Base-by-base conservation (phyloP, 495 filamentous ascomycete species). In the Talaromyces borbonicus region DNA sequence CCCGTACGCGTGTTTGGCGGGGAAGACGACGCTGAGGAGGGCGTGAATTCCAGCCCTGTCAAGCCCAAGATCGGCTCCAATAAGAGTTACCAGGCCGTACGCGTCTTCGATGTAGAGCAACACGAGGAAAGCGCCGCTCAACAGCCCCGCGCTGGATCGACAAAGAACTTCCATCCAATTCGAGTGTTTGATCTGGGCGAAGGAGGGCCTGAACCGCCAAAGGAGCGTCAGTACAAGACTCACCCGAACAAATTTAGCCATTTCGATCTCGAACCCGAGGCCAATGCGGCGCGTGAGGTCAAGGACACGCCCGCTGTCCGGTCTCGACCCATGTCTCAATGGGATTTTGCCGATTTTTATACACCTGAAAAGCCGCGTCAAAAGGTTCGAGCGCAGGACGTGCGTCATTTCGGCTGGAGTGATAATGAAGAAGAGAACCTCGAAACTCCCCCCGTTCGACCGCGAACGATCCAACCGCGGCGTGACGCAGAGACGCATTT, bases 261-360 rank as follows among this genome's bases (percentile, higher is more conserved):
- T 62, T 96, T 96, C 57, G 83, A 93, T 45, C 80, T 96, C 58
- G 80, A 73, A 29, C 82, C 83, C 51, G 81, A 80, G 43, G 65
- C 69, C 27, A 63, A 65, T 43, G 55, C 49, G 26, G 51, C 47
- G 6, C 54, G 61, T 46, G 58, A 67, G 46, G 41, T 68, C 19
- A 71, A 68, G 36, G 53, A 71, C 4, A 43, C 51, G 33, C 51
- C 64, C 7, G 45, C 60, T 8, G 63, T 66, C 20, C 75, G 74
- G 56, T 71, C 73, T 35, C 87, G 84, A 63, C 77, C 85, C 56
- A 63, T 63, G 22, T 74, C 74, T 32, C 77, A 83, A 42, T 95
- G 89, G 88, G 79, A 79, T 35, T 95, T 95, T 62, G 83, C 85
- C 35, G 87, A 93, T 60, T 90, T 90, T 54, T 63, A 65, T 15